Conservation (phyloP, 257 asterid genomes). For the Coffea eugenioides region DNA sequence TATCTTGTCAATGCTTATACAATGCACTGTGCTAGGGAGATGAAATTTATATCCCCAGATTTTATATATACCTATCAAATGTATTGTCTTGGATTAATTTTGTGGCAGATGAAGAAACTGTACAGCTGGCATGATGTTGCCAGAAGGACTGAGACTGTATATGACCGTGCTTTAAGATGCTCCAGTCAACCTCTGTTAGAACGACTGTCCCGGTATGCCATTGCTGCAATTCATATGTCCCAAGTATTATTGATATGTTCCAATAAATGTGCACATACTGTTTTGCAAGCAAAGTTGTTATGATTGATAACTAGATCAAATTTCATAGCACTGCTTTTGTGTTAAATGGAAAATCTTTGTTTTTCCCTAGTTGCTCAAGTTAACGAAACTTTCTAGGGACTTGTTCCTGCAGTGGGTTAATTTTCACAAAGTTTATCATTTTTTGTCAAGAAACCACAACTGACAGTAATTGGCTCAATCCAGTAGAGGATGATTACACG, state of each 20-base stretch:
- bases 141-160: conserved; percentile 84
- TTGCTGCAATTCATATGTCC: not conserved
- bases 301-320: not conserved
- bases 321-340: not conserved
- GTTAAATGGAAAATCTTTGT: not conserved
- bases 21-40: not conserved
- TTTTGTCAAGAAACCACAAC: not conserved
- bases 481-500: not conserved
- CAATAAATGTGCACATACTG: not conserved
- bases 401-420: not conserved
- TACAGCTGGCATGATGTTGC: conserved; percentile 99
- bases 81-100: not conserved
- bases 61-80: not conserved
- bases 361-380: not conserved
- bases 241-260: not conserved
- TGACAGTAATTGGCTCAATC: not conserved
- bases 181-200: conserved; percentile 71
- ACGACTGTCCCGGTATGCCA: conserved; percentile 69
- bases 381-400: not conserved
- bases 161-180: conserved; percentile 72
- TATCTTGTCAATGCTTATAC: not conserved
- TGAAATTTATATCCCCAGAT: not conserved
- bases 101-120: conserved; percentile 77
- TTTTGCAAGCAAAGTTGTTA: not conserved
- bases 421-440: not conserved